phyloP scores from a whole-genome alignment of 345 rosid species.

The Syzygium grande region DNA sequence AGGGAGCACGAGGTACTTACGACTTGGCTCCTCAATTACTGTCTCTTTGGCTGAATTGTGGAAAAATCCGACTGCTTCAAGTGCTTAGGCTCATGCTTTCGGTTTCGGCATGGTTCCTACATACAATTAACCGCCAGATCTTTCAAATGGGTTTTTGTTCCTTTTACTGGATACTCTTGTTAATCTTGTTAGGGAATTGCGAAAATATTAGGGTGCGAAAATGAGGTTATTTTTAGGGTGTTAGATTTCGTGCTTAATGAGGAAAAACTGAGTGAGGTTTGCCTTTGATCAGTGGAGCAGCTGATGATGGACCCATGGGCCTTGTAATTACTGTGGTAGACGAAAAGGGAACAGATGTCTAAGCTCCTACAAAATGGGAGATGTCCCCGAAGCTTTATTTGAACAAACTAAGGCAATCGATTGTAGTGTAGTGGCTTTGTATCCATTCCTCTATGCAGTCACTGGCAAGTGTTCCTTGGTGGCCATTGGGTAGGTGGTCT shows the following conservation, averaged over 20 bases:
- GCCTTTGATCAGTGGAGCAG: not conserved
- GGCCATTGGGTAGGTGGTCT: not conserved
- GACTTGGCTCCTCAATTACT: not conserved
- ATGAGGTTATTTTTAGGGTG: not conserved
- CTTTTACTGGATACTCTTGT: not conserved
- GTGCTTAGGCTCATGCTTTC: not conserved
- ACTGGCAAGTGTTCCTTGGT: not conserved
- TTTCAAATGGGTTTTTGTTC: not conserved
- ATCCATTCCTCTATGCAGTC: not conserved
- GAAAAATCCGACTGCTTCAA: not conserved
- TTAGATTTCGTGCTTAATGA: not conserved
- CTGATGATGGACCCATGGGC: not conserved
- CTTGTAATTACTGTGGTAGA: not conserved
- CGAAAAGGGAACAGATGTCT: not conserved
- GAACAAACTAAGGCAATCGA: not conserved
- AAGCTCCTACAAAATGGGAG: not conserved
- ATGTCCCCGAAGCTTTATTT: not conserved
- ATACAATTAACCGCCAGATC: not conserved
- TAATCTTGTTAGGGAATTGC: not conserved
- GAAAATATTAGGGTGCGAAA: not conserved
- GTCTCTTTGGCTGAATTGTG: not conserved
- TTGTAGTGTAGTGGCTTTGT: not conserved
- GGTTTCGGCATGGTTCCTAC: not conserved
- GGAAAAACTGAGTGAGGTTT: not conserved
- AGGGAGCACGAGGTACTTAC: slow-evolving; percentile 56